Base-by-base conservation (phyloP, 371 early-diverging fungal genomes). In the Gilbertella persicaria region DNA sequence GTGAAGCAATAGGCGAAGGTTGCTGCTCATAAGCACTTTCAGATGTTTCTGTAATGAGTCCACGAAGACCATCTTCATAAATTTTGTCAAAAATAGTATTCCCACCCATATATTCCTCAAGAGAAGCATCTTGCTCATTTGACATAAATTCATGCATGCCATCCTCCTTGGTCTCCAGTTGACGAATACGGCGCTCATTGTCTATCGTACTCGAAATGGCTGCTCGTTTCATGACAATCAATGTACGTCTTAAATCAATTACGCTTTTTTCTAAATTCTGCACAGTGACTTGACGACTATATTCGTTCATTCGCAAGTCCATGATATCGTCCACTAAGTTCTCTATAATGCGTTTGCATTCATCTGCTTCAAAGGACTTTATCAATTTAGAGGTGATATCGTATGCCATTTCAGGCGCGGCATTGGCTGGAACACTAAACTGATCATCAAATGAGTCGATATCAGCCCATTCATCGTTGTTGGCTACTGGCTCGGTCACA, bases 181-280 rank as follows among this genome's bases (percentile, higher is more conserved):
- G 78, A 44, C 87, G 83, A 14, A 90, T 78, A 38, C 86, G 86
- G 29, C 87, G 89, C 58, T 92, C 92, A 57, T 90, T 92, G 21
- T 90, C 84, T 5, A 88, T 71, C 0, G 92, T 90, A 0, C 90
- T 86, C 12, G 86, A 78, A 9, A 90, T 77, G 9, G 92, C 91
- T 0, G 89, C 88, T 42, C 85, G 83, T 28, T 93, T 88, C 90
- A 93, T 90, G 10, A 88, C 84, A 35, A 90, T 76, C 53, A 93
- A 60, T 6, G 88, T 88, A 20, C 85, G 74, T 21, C 88, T 82
- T 42, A 93, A 71, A 40, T 91, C 90, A 45, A 78, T 70, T 5
- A 88, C 82, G 12, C 78, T 79, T 64, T 87, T 87, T 50, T 94
- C 93, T 28, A 82, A 69, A 16, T 82, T 79, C 6, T 68, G 69